Conservation (phyloP, 2,329 filamentous ascomycete species). For the Hypoxylon sp. region DNA sequence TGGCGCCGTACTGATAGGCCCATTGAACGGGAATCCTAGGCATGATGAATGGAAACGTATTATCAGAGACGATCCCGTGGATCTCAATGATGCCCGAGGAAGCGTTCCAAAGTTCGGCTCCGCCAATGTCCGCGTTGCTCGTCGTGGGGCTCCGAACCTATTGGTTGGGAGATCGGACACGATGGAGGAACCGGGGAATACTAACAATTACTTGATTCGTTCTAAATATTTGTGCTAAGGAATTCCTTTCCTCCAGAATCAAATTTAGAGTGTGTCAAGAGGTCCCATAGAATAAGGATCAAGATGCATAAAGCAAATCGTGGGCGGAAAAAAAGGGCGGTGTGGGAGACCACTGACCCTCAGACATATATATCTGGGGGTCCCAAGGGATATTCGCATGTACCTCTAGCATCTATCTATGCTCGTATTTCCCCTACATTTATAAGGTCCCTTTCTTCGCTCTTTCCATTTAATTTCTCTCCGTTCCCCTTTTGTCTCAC, state of each 20-base stretch:
- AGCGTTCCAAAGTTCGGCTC: conserved; percentile 23
- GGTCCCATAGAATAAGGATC: conserved; percentile 17
- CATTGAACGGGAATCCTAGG: neutral
- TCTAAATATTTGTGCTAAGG: neutral
- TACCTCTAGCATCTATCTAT: conserved; percentile 19
- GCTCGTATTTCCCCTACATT: conserved; percentile 7
- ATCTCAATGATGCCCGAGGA: conserved; percentile 28
- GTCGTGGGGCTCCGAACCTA: conserved; percentile 35
- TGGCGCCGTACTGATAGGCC: conserved; percentile 12
- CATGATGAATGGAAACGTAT: conserved; percentile 5
- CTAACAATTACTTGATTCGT: conserved; percentile 15
- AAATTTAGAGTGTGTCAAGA: neutral
- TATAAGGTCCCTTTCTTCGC: neutral
- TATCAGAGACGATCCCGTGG: neutral
- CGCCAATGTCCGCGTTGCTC: conserved; percentile 35
- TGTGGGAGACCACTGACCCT: conserved; percentile 33
- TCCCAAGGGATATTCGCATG: conserved; percentile 22
- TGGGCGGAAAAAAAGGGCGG: conserved; percentile 25
- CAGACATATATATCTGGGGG: conserved; percentile 28
- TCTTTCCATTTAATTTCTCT: neutral
- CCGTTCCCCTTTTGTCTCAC: neutral
- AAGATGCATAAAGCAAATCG: conserved; percentile 27
- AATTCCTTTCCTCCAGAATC: neutral
- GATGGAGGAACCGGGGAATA: conserved; percentile 2
- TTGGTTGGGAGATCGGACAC: conserved; percentile 34